Base-by-base conservation (phyloP, 768 basidiomycete species). In the Tylopilus sp. region DNA sequence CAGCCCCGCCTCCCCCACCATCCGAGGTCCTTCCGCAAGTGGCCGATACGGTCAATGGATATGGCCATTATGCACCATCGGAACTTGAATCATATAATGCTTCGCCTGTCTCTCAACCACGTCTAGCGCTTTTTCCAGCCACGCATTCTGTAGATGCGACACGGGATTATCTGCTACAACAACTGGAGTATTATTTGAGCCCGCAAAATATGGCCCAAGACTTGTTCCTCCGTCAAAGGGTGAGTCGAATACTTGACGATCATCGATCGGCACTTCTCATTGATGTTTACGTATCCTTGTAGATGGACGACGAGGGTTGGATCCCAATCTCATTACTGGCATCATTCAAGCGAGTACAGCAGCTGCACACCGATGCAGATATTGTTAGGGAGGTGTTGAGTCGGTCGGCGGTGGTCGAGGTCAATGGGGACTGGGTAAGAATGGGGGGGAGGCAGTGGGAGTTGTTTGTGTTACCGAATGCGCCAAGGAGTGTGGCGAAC, bases 261-360 rank as follows among this genome's bases (percentile, higher is more conserved):
- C 12, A 5, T 23, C 30, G 5, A 1, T 31, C 40, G 35, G 13
- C 20, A 12, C 31, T 21, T 22, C 40, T 6, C 13, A 33, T 40
- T 59, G 42, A 57, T 42, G 6, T 25, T 20, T 33, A 21, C 40
- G 4, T 40, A 4, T 44, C 40, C 9, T 51, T 51, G 20, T 60
- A 95, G 93, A 95, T 98, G 94, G 92, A 97, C 66, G 75, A 79
- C 4, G 73, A 79, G 50, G 94, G 94, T 10, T 98, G 91, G 91
- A 84, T 98, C 45, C 79, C 86, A 11, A 86, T 95, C 41, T 59
- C 79, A 13, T 72, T 93, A 46, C 77, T 98, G 50, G 87, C 91
- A 1, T 89, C 90, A 11, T 98, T 97, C 76, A 91, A 89, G 61
- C 86, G 94, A 38, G 80, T 95, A 49, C 79, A 75, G 60, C 75